phyloP scores from a whole-genome alignment of 371 early-diverging fungal species.

The Lichtheimia hyalospora region DNA sequence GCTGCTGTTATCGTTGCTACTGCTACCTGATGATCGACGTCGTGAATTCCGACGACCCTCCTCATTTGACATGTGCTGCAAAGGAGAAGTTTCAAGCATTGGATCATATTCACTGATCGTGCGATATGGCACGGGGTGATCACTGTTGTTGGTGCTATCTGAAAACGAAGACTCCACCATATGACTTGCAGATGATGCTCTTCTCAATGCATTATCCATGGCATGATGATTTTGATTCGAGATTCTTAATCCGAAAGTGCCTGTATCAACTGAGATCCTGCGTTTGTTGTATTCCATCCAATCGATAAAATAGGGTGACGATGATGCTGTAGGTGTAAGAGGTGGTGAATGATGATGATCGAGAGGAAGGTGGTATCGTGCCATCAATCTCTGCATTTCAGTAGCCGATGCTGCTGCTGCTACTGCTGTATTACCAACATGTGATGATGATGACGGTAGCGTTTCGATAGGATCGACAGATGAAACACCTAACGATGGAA shows the following conservation, averaged over 20 bases:
- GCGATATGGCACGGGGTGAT: no score
- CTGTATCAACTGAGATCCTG: constrained; percentile 21
- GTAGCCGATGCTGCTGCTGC: no score
- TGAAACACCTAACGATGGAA: constrained; percentile 6
- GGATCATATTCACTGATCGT: no score
- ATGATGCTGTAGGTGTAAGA: constrained; percentile 27
- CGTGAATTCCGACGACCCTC: not conserved
- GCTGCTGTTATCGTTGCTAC: not conserved
- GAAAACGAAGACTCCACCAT: no score
- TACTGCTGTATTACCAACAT: no score
- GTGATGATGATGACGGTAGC: no score
- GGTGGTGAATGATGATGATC: constrained; percentile 21
- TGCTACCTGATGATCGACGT: not conserved
- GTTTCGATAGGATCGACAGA: no score
- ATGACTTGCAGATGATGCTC: no score
- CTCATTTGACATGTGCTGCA: not conserved
- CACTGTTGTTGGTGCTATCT: no score
- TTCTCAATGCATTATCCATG: no score
- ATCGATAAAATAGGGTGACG: constrained; percentile 19
- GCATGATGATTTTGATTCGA: not conserved
- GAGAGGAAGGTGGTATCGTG: constrained; percentile 1
- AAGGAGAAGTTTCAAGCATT: no score
- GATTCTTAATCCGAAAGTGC: constrained; percentile 14
- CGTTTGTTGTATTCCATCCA: constrained; percentile 17
- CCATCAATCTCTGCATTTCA: no score